Conservation (phyloP, 345 rosid genomes). For the Crucihimalaya himalaica region DNA sequence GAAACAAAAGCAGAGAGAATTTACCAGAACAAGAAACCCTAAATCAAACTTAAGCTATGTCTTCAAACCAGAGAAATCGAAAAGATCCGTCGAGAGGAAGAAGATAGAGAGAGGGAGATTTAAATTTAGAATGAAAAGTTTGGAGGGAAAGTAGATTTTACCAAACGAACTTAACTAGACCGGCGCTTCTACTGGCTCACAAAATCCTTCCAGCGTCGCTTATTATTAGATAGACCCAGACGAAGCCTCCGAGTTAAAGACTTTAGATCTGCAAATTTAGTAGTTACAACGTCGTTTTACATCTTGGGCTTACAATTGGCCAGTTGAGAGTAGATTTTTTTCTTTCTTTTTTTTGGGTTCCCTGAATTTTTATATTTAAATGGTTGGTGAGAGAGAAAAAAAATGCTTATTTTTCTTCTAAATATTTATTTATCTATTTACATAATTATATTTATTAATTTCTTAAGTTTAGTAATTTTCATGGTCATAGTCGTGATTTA, state of each 20-base stretch:
- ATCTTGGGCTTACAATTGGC: not conserved
- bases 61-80: not conserved
- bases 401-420: too few relatives aligned
- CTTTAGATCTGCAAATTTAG: not conserved
- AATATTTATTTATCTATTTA: too few relatives aligned
- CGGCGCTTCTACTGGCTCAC: not conserved
- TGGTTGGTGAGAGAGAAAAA: too few relatives aligned
- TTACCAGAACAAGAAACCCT: slow-evolving; percentile 24
- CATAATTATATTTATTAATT: too few relatives aligned
- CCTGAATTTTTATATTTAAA: not conserved
- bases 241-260: not conserved
- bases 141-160: slow-evolving; percentile 22
- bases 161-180: not conserved
- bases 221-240: slow-evolving; percentile 7
- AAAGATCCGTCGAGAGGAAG: not conserved
- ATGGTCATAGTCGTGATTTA: too few relatives aligned
- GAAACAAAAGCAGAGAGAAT: slow-evolving; percentile 1
- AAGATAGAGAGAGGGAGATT: not conserved
- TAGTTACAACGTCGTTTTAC: not conserved
- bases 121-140: slow-evolving; percentile 4
- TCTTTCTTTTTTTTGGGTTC: too few relatives aligned
- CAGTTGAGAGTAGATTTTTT: not conserved
- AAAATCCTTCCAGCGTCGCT: not conserved
- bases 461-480: too few relatives aligned
- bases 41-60: slow-evolving; percentile 13